Evolutionary conservation across 495 filamentous ascomycete species (phyloP), one percentile per base, ranked within the genome.

Genomic region (Lasiosphaeria miniovina): DNA sequence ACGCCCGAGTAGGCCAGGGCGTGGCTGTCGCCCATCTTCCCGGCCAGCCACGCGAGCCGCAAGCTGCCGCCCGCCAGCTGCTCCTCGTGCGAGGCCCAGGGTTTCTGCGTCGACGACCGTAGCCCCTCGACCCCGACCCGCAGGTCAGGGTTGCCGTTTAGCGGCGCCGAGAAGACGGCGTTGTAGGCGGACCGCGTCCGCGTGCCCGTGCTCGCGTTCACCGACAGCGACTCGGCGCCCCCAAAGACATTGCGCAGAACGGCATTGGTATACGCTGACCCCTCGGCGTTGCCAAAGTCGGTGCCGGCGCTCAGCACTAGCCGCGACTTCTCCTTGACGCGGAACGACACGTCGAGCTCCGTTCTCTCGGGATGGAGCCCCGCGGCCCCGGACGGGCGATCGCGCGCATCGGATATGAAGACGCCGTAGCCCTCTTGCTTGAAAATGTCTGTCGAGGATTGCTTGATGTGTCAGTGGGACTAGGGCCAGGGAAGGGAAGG

Each of bases 81-180:
- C 74, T 98, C 95, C 61, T 96, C 93, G 66, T 98, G 93, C 58
- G 88, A 93, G 4, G 94, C 90, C 87, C 90, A 97, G 12, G 84
- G 81, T 68, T 96, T 96, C 61, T 90, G 83, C 4, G 90, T 94
- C 10, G 87, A 84, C 61, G 88, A 93, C 32, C 87, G 85, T 49
- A 94, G 80, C 2, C 81, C 91, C 61, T 93, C 91, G 52, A 95
- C 58, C 61, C 90, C 84, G 38, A 88, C 77, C 49, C 85, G 81
- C 50, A 93, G 75, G 65, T 94, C 86, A 0, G 94, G 93, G 73
- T 96, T 88, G 68, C 87, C 87, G 58, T 72, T 70, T 51, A 98
- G 74, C 0, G 94, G 94, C 0, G 91, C 83, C 45, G 89, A 84
- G 61, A 98, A 92, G 58, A 81, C 84, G 56, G 89, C 88, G 65